Evolutionary conservation across 2,329 filamentous ascomycete species (phyloP).

Genomic region (Stagonosporopsis rhizophila): DNA sequence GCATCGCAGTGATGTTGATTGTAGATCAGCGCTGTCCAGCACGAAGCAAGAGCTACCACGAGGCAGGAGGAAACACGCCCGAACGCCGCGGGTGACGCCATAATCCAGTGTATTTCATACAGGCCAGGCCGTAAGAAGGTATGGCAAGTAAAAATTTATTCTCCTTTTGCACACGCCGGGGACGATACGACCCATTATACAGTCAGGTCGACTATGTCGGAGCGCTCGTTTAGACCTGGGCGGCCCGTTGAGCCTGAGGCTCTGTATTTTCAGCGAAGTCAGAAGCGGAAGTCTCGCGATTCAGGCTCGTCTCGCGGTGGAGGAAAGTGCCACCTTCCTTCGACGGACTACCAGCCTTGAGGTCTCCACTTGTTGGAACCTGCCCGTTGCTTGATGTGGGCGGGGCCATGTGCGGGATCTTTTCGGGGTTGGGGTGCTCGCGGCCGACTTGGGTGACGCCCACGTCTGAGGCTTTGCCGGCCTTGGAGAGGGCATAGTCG

Average conservation of each 20-base stretch:
- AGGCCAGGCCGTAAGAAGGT: conserved; percentile 7
- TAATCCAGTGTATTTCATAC: conserved; percentile 8
- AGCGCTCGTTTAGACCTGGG: conserved; percentile 9
- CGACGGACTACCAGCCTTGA: conserved; percentile 74
- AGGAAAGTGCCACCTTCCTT: conserved; percentile 85
- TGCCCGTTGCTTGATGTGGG: conserved; percentile 57
- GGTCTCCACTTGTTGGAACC: conserved; percentile 32
- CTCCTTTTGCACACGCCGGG: neutral
- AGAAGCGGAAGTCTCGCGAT: conserved; percentile 75
- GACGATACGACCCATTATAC: neutral
- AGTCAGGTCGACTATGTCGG: neutral
- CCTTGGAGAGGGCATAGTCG: conserved; percentile 96
- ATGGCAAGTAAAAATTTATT: neutral
- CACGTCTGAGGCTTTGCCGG: conserved; percentile 92
- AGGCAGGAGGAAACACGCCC: neutral
- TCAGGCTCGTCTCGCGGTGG: conserved; percentile 79
- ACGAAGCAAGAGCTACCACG: neutral
- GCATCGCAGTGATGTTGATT: neutral
- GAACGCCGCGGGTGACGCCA: conserved; percentile 8
- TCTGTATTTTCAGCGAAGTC: conserved; percentile 59
- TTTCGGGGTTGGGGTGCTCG: conserved; percentile 92
- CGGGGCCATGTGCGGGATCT: conserved; percentile 87
- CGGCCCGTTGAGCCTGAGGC: conserved; percentile 10
- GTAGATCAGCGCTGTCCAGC: neutral
- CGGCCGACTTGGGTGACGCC: conserved; percentile 93